Conservation (phyloP, 192 early-diverging fungal species). For the Backusella luteola region DNA sequence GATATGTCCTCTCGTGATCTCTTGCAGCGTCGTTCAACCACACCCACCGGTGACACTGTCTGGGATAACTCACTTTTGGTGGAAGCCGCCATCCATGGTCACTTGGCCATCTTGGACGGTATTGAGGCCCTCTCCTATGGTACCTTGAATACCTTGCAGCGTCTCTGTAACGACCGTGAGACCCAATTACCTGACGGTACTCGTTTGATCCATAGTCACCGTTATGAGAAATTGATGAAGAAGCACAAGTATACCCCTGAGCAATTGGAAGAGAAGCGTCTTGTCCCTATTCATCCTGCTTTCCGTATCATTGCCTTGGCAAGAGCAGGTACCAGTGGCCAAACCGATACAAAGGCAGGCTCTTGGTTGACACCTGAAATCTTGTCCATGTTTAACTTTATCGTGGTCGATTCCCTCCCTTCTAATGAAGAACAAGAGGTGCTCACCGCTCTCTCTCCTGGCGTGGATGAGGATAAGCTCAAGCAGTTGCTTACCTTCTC, state of each 20-base stretch:
- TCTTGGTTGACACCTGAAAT: constrained; percentile 74
- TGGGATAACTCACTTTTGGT: constrained; percentile 76
- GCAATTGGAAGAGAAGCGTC: constrained; percentile 41
- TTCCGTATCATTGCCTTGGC: constrained; percentile 77
- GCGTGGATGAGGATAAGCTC: constrained; percentile 45
- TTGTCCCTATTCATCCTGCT: constrained; percentile 64
- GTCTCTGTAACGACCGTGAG: constrained; percentile 69
- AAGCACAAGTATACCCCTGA: constrained; percentile 45
- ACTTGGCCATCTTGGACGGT: constrained; percentile 73
- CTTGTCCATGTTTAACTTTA: constrained; percentile 68
- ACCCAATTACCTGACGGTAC: constrained; percentile 67
- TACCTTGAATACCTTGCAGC: constrained; percentile 63
- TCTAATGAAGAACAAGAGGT: constrained; percentile 48
- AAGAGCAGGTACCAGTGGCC: constrained; percentile 48
- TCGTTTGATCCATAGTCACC: constrained; percentile 48
- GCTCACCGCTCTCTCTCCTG: constrained; percentile 49
- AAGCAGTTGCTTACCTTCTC: constrained; percentile 53
- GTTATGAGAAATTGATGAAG: constrained; percentile 54
- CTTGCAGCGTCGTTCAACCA: constrained; percentile 72
- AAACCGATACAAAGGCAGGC: constrained; percentile 43
- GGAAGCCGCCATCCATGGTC: constrained; percentile 68
- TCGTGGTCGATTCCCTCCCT: constrained; percentile 59
- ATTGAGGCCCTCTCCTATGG: constrained; percentile 71
- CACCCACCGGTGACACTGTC: constrained; percentile 65
- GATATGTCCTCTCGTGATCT: constrained; percentile 83